Evolutionary conservation across 2,329 filamentous ascomycete species (phyloP), one percentile per base, ranked within the genome.

Genomic region (Aspergillus sp.): DNA sequence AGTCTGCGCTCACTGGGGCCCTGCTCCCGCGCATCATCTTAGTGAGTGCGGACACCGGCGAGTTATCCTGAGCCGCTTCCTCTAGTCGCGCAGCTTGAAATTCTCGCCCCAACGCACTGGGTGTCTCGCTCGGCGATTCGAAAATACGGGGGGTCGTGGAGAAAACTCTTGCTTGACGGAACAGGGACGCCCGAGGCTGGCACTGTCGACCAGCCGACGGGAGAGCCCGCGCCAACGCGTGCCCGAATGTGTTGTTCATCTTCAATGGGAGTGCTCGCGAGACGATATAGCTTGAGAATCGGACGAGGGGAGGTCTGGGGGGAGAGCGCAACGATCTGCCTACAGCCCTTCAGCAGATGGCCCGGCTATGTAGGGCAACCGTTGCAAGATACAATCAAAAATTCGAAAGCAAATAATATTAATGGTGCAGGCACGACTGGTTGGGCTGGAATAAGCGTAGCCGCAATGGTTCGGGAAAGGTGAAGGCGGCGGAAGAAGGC

Each of bases 231-330:
- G 68, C 62, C 56, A 75, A 56, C 43, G 66, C 56, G 58, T 60
- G 72, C 62, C 68, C 65, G 12, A 73, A 69, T 51, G 66, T 67
- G 50, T 70, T 60, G 60, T 67, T 74, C 71, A 73, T 75, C 48
- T 61, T 66, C 60, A n/a, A 52, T 44, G 53, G 58, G n/a, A 55
- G 53, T 11, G 51, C 44, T 48, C 39, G 47, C 33, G 19, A 39
- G 33, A 19, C 14, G 47, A 27, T 37, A 33, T 49, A 40, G 52
- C 51, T 51, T 51, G n/a, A 39, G 23, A 39, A 9, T 46, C 4
- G n/a, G 27, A 33, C 17, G 35, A 45, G 35, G 6, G 43, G 35
- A 24, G 21, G 14, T 40, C n/a, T 21, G n/a, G 40, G 37, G 17
- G 46, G 8, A 6, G 8, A 39, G 44, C 14, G 41, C 17, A 35